These are phyloP conservation scores for Aspergillus novofumigatus DNA, from an alignment of 2,329 filamentous ascomycete genomes.

Conservation along the genomic window DNA sequence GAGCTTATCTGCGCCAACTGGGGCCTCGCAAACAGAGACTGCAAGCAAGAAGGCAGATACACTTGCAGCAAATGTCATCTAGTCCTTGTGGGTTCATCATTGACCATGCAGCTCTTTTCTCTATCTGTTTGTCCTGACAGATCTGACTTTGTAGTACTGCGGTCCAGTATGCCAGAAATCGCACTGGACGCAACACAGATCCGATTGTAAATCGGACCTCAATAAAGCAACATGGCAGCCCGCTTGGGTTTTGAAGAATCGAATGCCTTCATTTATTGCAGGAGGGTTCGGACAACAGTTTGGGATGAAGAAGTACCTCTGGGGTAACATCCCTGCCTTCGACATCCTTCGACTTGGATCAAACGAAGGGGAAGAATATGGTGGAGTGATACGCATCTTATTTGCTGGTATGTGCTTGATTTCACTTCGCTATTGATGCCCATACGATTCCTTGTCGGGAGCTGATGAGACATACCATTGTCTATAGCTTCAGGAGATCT, in stretches of 20 bases:
- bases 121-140: too few relatives aligned
- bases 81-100: too few relatives aligned
- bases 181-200: conserved; percentile 5
- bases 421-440: too few relatives aligned
- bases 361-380: conserved; percentile 24
- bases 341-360: conserved; percentile 34
- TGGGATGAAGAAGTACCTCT: conserved; percentile 31
- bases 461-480: not conserved
- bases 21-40: too few relatives aligned
- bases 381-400: conserved; percentile 25
- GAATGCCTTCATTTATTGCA: not conserved
- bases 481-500: conserved; percentile 42
- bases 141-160: conserved; percentile 4
- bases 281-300: not conserved
- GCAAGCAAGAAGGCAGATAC: too few relatives aligned
- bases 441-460: too few relatives aligned
- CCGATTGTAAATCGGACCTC: not conserved
- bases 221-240: conserved; percentile 1
- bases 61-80: too few relatives aligned
- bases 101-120: too few relatives aligned
- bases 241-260: not conserved
- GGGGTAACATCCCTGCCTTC: conserved; percentile 41
- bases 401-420: conserved; percentile 27
- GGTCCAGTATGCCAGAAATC: conserved; percentile 2
- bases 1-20: too few relatives aligned